Base-by-base conservation (phyloP, 1,284 basidiomycete genomes). In the Cystobasidium slooffiae region DNA sequence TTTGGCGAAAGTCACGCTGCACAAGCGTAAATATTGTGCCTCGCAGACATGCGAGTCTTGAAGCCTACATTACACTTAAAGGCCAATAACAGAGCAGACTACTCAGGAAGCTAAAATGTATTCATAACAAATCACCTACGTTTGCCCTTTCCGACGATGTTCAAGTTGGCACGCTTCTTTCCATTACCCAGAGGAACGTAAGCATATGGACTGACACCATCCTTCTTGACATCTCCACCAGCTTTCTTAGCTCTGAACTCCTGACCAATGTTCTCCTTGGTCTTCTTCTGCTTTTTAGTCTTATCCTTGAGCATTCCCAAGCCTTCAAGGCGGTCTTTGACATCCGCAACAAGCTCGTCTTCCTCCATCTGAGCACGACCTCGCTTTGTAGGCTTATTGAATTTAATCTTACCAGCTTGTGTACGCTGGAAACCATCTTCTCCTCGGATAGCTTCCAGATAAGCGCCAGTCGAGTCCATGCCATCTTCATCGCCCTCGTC, bases 371-470 rank as follows among this genome's bases (percentile, higher is more conserved):
- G 86, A 49, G 87, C 87, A 68, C 90, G 96, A 37, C 92, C 96
- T 81, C 78, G 77, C 46, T 97, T 92, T 8, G 70, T 73, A 44
- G 70, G 63, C 84, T 98, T 98, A 85, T 97, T 93, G 84, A 98
- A 97, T 83, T 94, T 96, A 81, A 98, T 84, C 47, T 88, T 88
- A 20, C 97, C 97, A 75, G 89, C 89, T 1, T 89, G 86, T 46
- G 92, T 92, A 43, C 93, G 88, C 0, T 88, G 90, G 83, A 94
- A 93, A 6, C 96, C 97, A 80, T 98, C 96, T 39, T 89, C 88
- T 6, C 91, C 91, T 10, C 89, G 90, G 72, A 94, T 82, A 68
- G 86, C 88, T 81, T 96, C 92, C 72, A 88, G 87, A 83, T 96
- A 99, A 0, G 94, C 94, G 10, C 82, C 82, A 0, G 78, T 80